Evolutionary conservation across 2,329 filamentous ascomycete genomes (phyloP), one percentile per base, ranked within the genome.

Genomic region (Ceratocystis harringtonii): DNA sequence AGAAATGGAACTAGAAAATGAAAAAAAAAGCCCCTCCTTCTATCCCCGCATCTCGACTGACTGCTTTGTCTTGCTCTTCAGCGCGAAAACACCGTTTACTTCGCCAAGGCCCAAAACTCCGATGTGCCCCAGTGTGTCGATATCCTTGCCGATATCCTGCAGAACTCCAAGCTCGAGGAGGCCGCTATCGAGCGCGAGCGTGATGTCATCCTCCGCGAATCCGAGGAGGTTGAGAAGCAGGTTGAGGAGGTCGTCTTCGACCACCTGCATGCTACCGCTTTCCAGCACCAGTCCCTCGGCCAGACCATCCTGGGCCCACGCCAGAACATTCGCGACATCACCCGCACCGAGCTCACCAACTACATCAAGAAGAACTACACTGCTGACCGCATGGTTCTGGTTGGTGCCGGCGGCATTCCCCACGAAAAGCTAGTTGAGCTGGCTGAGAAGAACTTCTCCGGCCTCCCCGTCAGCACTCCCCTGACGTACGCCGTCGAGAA

Each of bases 291-390:
- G 81, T 88, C 94, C 69, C 86, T 99, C 68, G 94, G 94, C 77
- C 92, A 94, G 76, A 99, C 94, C 72, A 99, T 99, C 76, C 85
- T 99, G 70, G 94, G 94, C 71, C 94, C 94, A 71, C 92, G 91
- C 79, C 86, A 99, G 83, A 99, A 99, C 84, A 99, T 99, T 77
- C 85, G 91, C 77, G 91, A 88, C 78, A 99, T 99, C 79, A 87
- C 88, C 78, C 88, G 91, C 73, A 85, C 90, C 73, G 92, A 99
- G 78, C 84, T 99, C 71, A 80, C 82, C 77, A 89, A 89, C 81
- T 99, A 99, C 81, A 97, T 99, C 84, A 96, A 95, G 84, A 94
- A 85, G 80, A 99, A 99, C 85, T 99, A 99, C 84, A 96, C 92
- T 67, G 92, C 94, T 70, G 94, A 99, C 80, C 92, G 95, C 77